Evolutionary conservation across 1,284 basidiomycete species (phyloP).

Genomic region (Ustilago bromivora): DNA sequence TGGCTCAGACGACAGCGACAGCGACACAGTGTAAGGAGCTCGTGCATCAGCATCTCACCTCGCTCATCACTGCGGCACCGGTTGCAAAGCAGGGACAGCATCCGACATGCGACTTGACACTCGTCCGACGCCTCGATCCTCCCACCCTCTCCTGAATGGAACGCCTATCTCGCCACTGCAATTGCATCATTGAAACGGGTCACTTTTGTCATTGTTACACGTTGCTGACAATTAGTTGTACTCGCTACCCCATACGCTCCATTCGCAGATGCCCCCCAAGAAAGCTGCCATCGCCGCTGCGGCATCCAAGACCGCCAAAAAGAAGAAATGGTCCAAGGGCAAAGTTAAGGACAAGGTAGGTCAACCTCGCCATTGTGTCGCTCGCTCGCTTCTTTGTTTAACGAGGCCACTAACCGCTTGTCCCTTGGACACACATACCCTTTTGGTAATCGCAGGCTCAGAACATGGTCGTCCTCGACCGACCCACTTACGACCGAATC

Average conservation of each 20-base stretch:
- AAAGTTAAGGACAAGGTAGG: constrained; percentile 96
- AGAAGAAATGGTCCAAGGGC: constrained; percentile 99
- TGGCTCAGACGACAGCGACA: too few species aligned
- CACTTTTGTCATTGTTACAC: neutral
- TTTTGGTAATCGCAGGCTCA: constrained; percentile 64
- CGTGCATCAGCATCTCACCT: too few species aligned
- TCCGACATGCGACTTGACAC: too few species aligned
- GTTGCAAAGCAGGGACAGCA: too few species aligned
- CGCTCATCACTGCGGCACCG: too few species aligned
- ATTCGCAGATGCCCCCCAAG: constrained; percentile 68
- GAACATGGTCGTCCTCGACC: constrained; percentile 84
- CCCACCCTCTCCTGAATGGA: too few species aligned
- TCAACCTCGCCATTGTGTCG: neutral
- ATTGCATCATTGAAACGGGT: too few species aligned
- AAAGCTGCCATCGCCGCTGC: constrained; percentile 69
- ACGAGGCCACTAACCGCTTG: neutral
- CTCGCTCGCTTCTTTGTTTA: neutral
- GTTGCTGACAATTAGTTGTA: constrained; percentile 12
- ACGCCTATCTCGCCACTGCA: too few species aligned
- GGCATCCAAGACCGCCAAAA: constrained; percentile 76
- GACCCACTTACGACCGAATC: constrained; percentile 87
- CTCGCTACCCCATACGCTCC: neutral
- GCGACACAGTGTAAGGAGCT: too few species aligned
- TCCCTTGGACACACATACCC: neutral
- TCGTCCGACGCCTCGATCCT: too few species aligned